Base-by-base conservation (phyloP, 345 rosid genomes). In the Hirschfeldia incana region DNA sequence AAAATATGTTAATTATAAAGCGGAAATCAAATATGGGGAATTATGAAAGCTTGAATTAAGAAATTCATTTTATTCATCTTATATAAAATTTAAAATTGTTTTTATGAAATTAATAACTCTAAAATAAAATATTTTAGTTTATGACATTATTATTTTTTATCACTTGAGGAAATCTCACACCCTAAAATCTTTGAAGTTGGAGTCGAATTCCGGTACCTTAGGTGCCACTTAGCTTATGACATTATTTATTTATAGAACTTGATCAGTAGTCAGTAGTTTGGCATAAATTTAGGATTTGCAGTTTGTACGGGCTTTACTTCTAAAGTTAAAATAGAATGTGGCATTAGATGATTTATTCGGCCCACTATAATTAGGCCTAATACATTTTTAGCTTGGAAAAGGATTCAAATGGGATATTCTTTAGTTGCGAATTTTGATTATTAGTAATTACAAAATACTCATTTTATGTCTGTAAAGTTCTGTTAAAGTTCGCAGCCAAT, bases 381-480 rank as follows among this genome's bases (percentile, higher is more conserved):
- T 16, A 53, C 59, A 0, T 53, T 53, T 17, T 16, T 16, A 16
- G 8, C 59, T 2, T 16, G 27, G 59, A 53, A 53, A 53, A 53
- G 0, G 3, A 53, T 15, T 15, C 59, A 53, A 53, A 15, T 53
- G 59, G 59, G 59, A 10, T 53, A 16, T 53, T 53, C 59, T 53
- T 53, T 53, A 53, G 1, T 6, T 53, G 6, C 0, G 69, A 74
- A 21, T 51, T 65, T 74, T 65, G 10, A 74, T 51, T 49, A 62
- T 49, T n/a, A 37, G 8, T 46, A 61, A 49, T 30, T 73, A 46
- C 62, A 63, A 0, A 16, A 4, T 55, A n/a, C 17, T 49, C 57
- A 49, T 12, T 58, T 21, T 15, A 4, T 68, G 33, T 69, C 36
- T 46, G 74, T 44, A 60, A 69, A 76, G 59, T 53, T 53, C 27